Evolutionary conservation across 2,329 filamentous ascomycete genomes (phyloP).

Genomic region (Colletotrichum coccodes): DNA sequence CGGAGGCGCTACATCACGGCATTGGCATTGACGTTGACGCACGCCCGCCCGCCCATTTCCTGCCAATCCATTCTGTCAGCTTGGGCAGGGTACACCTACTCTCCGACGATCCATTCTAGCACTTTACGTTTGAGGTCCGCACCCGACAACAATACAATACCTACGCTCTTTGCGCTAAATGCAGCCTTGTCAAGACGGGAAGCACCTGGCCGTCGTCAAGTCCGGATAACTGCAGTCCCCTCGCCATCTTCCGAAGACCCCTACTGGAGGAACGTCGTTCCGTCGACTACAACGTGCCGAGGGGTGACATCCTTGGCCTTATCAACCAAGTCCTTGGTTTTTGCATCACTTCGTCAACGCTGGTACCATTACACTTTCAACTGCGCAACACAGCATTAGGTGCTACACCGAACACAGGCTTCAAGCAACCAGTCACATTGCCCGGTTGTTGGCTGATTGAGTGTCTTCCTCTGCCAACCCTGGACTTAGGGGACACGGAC

Average conservation of each 20-base stretch:
- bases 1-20: constrained; percentile 12
- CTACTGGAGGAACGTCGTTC: constrained; percentile 19
- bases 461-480: constrained; percentile 4
- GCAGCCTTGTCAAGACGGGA: constrained; percentile 23
- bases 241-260: constrained; percentile 26
- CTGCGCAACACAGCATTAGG: not conserved
- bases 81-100: not conserved
- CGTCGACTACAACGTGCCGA: not conserved
- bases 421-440: constrained; percentile 15
- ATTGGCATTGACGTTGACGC: constrained; percentile 24
- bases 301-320: constrained; percentile 20
- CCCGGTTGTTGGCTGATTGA: constrained; percentile 1
- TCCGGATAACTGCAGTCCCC: constrained; percentile 18
- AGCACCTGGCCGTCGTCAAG: constrained; percentile 23
- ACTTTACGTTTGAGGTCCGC: not conserved
- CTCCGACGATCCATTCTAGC: not conserved
- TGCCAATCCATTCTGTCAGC: constrained; percentile 2
- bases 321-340: constrained; percentile 30
- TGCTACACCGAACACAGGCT: constrained; percentile 12
- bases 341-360: not conserved
- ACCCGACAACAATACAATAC: not conserved
- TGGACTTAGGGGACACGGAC: constrained; percentile 3
- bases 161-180: not conserved
- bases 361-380: constrained; percentile 2
- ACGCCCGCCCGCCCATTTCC: constrained; percentile 12